Evolutionary conservation across 2,329 filamentous ascomycete genomes (phyloP), one percentile per base, ranked within the genome.

Genomic region (Fusarium sororula): DNA sequence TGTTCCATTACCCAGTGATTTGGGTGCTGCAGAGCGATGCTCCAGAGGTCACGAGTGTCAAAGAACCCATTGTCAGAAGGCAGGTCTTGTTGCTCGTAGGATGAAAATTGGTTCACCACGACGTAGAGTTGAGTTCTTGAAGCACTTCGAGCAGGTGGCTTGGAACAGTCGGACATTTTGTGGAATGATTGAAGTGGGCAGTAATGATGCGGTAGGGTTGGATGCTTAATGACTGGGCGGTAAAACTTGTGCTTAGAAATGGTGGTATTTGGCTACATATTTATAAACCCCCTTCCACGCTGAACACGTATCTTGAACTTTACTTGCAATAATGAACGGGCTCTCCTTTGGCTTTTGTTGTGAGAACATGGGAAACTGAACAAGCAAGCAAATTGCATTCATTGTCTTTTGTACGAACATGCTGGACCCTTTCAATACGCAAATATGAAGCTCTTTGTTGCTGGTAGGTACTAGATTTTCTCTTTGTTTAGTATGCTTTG

Each of bases 351-450:
- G 32, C 18, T 26, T 13, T 11, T 11, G 13, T 7, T 15, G n/a
- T 9, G 6, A 24, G 7, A 6, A 11, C 5, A 20, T 3, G 22
- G 10, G 2, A 20, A 5, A 13, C 20, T 44, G 39, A 20, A 44
- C 51, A n/a, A 12, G 6, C 14, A 1, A 28, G 24, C 4, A 5
- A 39, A 6, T 15, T 20, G 6, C 11, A 8, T 26, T 18, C 2
- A 12, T 30, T 48, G 14, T n/a, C 7, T 17, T 30, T 38, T 28
- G 9, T 17, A 20, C 7, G 0, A 5, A 17, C 13, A 9, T 13
- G 5, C 3, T 38, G 10, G 7, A 38, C 14, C 18, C 2, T 26
- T 14, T 6, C 3, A 20, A 7, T 8, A 12, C 12, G 0, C 13
- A 7, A 51, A 8, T 3, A 15, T 5, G 8, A 37, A 10, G 22